Evolutionary conservation across 1,284 basidiomycete genomes (phyloP), one percentile per base, ranked within the genome.

Genomic region (Sporisorium iseilematis-ciliati): DNA sequence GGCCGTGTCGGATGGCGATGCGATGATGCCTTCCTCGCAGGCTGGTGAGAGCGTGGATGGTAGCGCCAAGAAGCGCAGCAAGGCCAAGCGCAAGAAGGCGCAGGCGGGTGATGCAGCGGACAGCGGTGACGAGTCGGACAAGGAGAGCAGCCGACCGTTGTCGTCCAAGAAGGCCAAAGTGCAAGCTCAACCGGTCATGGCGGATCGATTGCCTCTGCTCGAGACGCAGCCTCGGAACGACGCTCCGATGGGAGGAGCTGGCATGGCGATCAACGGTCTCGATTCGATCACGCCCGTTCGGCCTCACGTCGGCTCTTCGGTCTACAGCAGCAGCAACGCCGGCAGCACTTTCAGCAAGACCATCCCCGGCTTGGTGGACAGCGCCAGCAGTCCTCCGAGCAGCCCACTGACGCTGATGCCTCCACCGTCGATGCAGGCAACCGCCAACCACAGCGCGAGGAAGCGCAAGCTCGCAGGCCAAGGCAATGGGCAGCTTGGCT

Each of bases 321-420:
- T 71, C 20, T 75, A 72, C 33, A 61, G 63, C 40, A 75, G 77
- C 68, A 81, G 79, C 65, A 55, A 65, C 40, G 65, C 60, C n/a
- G 69, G 74, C 40, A 77, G 74, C 68, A 64, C 40, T 42, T 71
- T 70, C 52, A 71, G 67, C 63, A 70, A 70, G 50, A 54, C 57
- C 7, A 53, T 81, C 40, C 81, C 81, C 7, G 67, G 71, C 58
- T 64, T 82, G 49, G 77, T 79, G 41, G 78, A 81, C 57, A 75
- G 70, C 54, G 76, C 80, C 52, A 77, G 74, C 72, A 80, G 78
- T 42, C 81, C 81, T 12, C 80, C 74, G 2, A 78, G 72, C 59
- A 81, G 79, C 46, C 80, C 79, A 1, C 48, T 71, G 29, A 71
- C 67, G 41, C 58, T 77, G 57, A 81, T 81, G 79, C 79, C 77